Evolutionary conservation across 345 rosid genomes (phyloP).

Genomic region (Diplotaxis tenuifolia): DNA sequence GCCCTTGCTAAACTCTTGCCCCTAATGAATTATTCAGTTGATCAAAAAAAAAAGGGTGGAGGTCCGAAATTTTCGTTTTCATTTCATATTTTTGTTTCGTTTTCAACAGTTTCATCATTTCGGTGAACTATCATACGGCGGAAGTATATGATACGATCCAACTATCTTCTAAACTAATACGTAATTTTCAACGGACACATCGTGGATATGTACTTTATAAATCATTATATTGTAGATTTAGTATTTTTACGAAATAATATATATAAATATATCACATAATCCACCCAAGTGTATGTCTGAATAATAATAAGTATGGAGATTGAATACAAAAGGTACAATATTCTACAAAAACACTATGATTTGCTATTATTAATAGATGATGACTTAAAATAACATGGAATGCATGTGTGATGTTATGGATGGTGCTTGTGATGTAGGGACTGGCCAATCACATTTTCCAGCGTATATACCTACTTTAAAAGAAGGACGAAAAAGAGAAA

Average conservation of each 20-base stretch:
- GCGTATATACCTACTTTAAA: too few species aligned
- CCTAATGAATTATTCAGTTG: too few species aligned
- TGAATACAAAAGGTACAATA: constrained; percentile 12
- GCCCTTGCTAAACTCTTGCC: too few species aligned
- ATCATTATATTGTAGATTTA: not conserved
- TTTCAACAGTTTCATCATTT: not conserved
- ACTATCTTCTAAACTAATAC: not conserved
- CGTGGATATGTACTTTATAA: not conserved
- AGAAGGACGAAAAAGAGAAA: too few species aligned
- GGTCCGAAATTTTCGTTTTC: too few species aligned
- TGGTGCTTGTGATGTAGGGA: constrained; percentile 45
- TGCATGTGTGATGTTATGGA: constrained; percentile 41
- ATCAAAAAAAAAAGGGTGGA: too few species aligned
- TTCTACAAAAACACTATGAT: not conserved
- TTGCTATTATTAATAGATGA: constrained; percentile 24
- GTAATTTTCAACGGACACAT: constrained; percentile 7
- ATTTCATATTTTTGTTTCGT: too few species aligned
- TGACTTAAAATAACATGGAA: constrained; percentile 32
- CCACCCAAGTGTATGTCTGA: constrained; percentile 20
- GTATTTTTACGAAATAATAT: not conserved
- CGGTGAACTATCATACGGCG: too few species aligned
- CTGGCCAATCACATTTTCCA: constrained; percentile 29
- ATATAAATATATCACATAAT: constrained; percentile 1
- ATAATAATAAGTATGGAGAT: constrained; percentile 24
- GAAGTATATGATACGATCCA: too few species aligned